Conservation (phyloP, 2,329 filamentous ascomycete species). For the Ophiobolus disseminans region DNA sequence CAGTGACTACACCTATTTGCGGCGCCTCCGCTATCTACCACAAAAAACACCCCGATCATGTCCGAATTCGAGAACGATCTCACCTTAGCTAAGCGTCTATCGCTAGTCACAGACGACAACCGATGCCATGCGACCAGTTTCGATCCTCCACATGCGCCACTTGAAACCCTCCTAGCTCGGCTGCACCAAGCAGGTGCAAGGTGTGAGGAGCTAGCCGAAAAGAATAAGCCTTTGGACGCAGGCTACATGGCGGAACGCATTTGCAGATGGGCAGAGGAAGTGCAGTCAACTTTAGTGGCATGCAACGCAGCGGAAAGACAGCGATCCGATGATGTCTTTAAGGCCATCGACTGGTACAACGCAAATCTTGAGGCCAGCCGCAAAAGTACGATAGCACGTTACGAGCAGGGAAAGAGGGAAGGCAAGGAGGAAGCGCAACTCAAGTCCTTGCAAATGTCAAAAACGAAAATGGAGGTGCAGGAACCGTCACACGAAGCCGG, state of each 20-base stretch:
- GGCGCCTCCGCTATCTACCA: not conserved
- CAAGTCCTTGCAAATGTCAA: too few species aligned
- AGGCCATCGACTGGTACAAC: not conserved
- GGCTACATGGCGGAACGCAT: not conserved
- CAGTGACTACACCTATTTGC: too few species aligned
- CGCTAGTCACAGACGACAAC: not conserved
- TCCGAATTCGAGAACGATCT: not conserved
- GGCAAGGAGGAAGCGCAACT: not conserved
- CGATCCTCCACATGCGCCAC: not conserved
- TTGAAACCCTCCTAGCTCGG: not conserved
- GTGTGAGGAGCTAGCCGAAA: not conserved
- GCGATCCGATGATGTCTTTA: not conserved
- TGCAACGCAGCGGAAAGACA: not conserved
- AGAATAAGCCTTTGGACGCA: not conserved
- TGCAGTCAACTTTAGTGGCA: not conserved
- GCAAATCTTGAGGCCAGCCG: not conserved
- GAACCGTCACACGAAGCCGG: too few species aligned
- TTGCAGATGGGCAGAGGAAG: not conserved
- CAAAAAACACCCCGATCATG: not conserved
- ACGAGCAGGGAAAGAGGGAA: not conserved
- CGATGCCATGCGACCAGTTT: not conserved
- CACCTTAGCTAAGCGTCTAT: slow-evolving; percentile 1
- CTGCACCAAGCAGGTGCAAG: not conserved
- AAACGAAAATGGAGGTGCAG: too few species aligned
- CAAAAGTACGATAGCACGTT: not conserved